A percentile compares a stretch with the other conserved stretches of the same genome.
Conservation (phyloP, 441 rosid species). For the Adansonia madagascariensis region DNA sequence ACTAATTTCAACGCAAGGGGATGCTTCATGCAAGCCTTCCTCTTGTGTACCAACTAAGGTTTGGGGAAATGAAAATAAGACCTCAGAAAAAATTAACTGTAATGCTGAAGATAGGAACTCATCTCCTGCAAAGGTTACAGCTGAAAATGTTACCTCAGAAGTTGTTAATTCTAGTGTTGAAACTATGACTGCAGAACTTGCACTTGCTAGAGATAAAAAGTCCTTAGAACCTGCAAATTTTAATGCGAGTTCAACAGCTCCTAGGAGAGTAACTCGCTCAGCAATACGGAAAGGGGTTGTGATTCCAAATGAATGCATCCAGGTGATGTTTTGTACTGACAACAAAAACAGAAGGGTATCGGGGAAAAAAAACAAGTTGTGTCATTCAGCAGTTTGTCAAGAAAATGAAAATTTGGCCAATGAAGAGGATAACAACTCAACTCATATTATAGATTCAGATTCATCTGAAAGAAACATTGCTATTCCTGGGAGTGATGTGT, state of each 20-base stretch:
- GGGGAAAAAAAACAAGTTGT: neutral
- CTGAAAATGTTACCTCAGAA: neutral
- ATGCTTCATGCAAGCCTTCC: neutral
- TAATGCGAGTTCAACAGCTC: conserved; percentile 2
- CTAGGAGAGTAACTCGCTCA: conserved; percentile 14
- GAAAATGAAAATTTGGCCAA: conserved; percentile 17
- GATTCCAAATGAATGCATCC: neutral
- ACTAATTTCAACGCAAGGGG: conserved; percentile 11
- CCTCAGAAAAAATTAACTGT: neutral
- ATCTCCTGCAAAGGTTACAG: neutral
- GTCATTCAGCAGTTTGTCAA: neutral
- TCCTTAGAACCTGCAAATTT: neutral
- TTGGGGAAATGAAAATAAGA: neutral
- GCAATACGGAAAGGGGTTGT: neutral
- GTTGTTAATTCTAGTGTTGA: neutral
- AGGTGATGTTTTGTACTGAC: conserved; percentile 2
- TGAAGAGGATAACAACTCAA: neutral
- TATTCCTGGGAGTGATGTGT: neutral
- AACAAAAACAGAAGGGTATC: neutral
- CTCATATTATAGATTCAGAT: neutral
- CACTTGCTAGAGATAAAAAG: conserved; percentile 13
- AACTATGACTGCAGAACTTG: neutral
- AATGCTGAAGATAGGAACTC: conserved; percentile 2
- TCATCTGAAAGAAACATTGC: neutral
- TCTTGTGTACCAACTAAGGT: neutral